Conservation (phyloP, 176 grass and related monocot species). For the Rhynchospora pubera region DNA sequence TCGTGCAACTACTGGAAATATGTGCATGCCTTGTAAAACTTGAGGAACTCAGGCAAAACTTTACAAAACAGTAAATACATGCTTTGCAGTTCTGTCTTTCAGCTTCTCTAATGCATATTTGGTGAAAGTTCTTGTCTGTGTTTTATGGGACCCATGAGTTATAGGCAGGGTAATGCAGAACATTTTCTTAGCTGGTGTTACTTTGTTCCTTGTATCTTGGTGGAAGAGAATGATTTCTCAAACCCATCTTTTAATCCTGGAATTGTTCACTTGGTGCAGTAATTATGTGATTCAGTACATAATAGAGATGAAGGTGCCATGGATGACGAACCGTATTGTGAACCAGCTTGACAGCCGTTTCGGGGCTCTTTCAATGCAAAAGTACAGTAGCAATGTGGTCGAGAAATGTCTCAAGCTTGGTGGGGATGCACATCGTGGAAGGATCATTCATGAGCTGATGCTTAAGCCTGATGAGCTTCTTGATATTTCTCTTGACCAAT, state of each 20-base stretch:
- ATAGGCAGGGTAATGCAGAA: neutral
- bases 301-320: slow-evolving; percentile 40
- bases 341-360: slow-evolving; percentile 41
- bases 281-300: slow-evolving; percentile 94
- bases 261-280: slow-evolving; percentile 33
- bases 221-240: neutral
- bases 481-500: slow-evolving; percentile 43
- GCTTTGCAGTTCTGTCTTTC: neutral
- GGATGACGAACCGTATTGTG: slow-evolving; percentile 45
- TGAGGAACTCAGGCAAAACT: neutral
- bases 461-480: slow-evolving; percentile 36
- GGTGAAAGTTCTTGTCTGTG: neutral
- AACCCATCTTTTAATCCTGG: slow-evolving; percentile 9
- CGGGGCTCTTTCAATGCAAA: slow-evolving; percentile 54
- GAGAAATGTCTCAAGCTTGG: slow-evolving; percentile 49
- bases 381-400: slow-evolving; percentile 79
- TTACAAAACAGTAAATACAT: neutral
- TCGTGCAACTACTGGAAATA: neutral
- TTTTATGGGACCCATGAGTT: neutral
- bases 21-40: neutral
- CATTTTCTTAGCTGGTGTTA: neutral
- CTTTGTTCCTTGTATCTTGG: neutral
- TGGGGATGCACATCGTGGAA: neutral
- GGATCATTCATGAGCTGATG: slow-evolving; percentile 58
- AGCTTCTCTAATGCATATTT: neutral